Conservation (phyloP, 2,329 filamentous ascomycete species). For the Cordyceps tenuipes region DNA sequence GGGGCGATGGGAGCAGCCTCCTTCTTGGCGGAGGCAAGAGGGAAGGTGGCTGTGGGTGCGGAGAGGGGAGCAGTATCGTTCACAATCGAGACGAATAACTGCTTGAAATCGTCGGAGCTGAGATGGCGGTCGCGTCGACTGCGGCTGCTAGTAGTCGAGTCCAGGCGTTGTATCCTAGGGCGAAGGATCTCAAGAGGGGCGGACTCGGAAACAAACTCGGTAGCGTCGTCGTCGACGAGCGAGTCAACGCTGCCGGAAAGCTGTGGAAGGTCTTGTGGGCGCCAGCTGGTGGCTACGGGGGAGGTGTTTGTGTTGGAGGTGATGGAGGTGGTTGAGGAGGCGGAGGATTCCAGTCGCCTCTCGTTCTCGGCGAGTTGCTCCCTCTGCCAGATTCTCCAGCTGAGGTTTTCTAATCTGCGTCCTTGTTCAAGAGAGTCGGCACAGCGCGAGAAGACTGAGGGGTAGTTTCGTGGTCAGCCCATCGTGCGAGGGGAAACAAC, state of each 20-base stretch:
- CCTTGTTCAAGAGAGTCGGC: conserved; percentile 91
- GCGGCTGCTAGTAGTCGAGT: conserved; percentile 62
- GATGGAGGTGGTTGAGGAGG: conserved; percentile 29
- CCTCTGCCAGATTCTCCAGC: conserved; percentile 90
- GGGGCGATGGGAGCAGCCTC: conserved; percentile 29
- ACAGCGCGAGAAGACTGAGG: conserved; percentile 81
- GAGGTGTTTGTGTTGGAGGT: conserved; percentile 33
- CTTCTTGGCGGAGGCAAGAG: conserved; percentile 34
- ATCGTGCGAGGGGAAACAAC: background rate
- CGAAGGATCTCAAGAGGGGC: conserved; percentile 53
- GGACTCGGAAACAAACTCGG: conserved; percentile 48
- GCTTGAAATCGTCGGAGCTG: conserved; percentile 84
- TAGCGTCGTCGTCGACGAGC: conserved; percentile 57
- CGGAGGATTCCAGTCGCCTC: conserved; percentile 42
- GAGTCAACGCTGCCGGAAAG: conserved; percentile 74
- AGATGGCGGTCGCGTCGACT: conserved; percentile 81
- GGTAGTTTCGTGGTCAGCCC: conserved; percentile 22
- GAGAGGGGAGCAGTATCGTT: conserved; percentile 64
- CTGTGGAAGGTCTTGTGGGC: conserved; percentile 53
- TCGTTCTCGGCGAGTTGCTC: conserved; percentile 74
- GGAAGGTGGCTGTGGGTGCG: conserved; percentile 23
- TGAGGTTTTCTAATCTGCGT: conserved; percentile 85
- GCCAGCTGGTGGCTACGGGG: conserved; percentile 37
- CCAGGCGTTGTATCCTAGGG: conserved; percentile 61
- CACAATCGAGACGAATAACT: conserved; percentile 90